Base-by-base conservation (phyloP, 345 rosid species). In the Eucalyptus marginata region DNA sequence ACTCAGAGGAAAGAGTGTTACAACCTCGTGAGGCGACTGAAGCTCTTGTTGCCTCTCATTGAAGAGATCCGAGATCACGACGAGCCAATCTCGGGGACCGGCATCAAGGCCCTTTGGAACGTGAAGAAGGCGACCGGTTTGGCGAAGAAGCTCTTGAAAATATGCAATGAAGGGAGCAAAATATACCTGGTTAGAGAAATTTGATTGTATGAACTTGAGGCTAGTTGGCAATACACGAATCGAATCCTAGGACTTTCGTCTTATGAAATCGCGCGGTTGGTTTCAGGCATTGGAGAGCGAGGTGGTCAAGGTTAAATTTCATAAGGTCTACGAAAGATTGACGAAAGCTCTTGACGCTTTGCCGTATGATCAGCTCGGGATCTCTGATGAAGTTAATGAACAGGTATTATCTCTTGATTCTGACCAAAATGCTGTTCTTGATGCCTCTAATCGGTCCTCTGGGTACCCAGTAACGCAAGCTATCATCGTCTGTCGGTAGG, bases 111-210 rank as follows among this genome's bases (percentile, higher is more conserved):
- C 85, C 87, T 97, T 81, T 27, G 64, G 36, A 91, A 89, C 59
- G 86, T 95, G 90, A 95, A 93, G 91, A 93, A 93, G 89, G 94
- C 93, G 6, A 87, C 95, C 88, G 16, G 92, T 33, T 22, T 88
- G 85, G 95, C 96, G 0, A 94, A 29, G 90, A 95, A 93, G 90
- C 62, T 96, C 86, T 49, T 96, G 91, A 92, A 86, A 84, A 89
- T 90, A 87, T 96, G 98, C 90, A 95, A 94, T 29, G 93, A 93
- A 87, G 97, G 97, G 46, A 97, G 99, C 96, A 97, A 96, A 93
- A 95, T 95, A 66, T 93, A 89, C 92, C 91, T 95, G 96, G 98
- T 87, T 88, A 87, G 76, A 76, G 33, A 36, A 88, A 81, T 86
- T 87, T 49, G n/a, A 24, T 76, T 40, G 13, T 10, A 22, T 20